Base-by-base conservation (phyloP, 371 early-diverging fungal species). In the Mucor circinelloides region DNA sequence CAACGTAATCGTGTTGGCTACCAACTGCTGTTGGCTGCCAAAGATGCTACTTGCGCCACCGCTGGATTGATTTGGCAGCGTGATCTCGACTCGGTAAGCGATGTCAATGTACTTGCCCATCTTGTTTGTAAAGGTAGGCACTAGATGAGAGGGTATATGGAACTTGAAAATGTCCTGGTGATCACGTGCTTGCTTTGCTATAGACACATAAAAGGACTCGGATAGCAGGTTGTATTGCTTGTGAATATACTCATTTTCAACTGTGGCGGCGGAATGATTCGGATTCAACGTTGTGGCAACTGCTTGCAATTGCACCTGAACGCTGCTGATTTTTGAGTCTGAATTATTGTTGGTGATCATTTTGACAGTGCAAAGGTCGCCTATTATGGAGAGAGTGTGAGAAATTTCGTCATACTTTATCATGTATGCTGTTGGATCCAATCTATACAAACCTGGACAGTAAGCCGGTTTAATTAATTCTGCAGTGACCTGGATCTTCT, bases 311-410 rank as follows among this genome's bases (percentile, higher is more conserved):
- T 69, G 52, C 27, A 82, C 52, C 25, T 82, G 76, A 54, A 82
- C 64, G 31, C 69, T 67, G 34, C 66, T 79, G 23, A 82, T 74
- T 61, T 78, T 79, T 10, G 59, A 50, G 32, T 76, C 76, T 19
- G 82, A 77, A 10, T 69, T 68, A 55, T 82, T 82, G 46, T 66
- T 70, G 38, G 69, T 76, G 6, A 42, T 76, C 50, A 77, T 63
- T 58, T 78, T 75, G 50, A 82, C 63, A 19, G 78, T 77, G 60
- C 80, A 79, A 12, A 66, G 46, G 48, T 82, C 82, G 56, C 82
- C 81, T 81, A 69, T 40, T 40, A 3, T 40, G 46, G 23, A 28
- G 25, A 42, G 52, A 27, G 27, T 27, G 27, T 52, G 52, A 27
- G 25, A 56, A 55, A 56, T 31, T 31, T 56, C 50, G 50, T 50